phyloP scores from a whole-genome alignment of 768 basidiomycete species.

The Pulveroboletus sp. region DNA sequence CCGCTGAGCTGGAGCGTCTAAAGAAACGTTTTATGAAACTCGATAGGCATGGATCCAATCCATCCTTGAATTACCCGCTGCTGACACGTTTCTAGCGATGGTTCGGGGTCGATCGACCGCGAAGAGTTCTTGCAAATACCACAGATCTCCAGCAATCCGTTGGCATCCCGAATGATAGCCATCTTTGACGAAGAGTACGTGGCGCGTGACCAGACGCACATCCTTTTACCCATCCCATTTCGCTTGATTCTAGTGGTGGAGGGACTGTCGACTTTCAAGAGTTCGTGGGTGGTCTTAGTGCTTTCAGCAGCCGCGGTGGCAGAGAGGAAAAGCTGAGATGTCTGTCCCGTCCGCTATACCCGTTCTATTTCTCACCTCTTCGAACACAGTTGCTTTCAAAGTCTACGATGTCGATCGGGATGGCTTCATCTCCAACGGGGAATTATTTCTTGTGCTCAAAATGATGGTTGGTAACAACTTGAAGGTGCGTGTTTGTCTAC shows the following conservation, averaged over 20 bases:
- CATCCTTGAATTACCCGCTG: background rate
- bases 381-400: constrained; percentile 92
- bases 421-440: constrained; percentile 96
- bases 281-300: constrained; percentile 96
- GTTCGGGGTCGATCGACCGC: constrained; percentile 95
- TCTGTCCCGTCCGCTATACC: constrained; percentile 39
- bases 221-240: background rate
- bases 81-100: constrained; percentile 57
- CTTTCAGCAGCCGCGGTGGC: constrained; percentile 95
- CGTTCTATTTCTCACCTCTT: background rate
- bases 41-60: constrained; percentile 62
- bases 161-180: constrained; percentile 97
- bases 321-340: constrained; percentile 96
- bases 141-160: constrained; percentile 95
- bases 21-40: constrained; percentile 99
- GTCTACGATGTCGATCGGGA: constrained; percentile 99
- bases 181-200: constrained; percentile 99
- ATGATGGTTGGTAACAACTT: constrained; percentile 99
- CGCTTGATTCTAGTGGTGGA: constrained; percentile 65
- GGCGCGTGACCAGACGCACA: constrained; percentile 6
- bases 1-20: constrained; percentile 87
- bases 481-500: constrained; percentile 55
- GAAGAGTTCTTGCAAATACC: constrained; percentile 99
- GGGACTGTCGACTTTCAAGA: constrained; percentile 99
- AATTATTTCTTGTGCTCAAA: constrained; percentile 96